These are phyloP conservation scores for Phaffia tasmanica DNA, from an alignment of 768 basidiomycete species.

Conservation along the genomic window DNA sequence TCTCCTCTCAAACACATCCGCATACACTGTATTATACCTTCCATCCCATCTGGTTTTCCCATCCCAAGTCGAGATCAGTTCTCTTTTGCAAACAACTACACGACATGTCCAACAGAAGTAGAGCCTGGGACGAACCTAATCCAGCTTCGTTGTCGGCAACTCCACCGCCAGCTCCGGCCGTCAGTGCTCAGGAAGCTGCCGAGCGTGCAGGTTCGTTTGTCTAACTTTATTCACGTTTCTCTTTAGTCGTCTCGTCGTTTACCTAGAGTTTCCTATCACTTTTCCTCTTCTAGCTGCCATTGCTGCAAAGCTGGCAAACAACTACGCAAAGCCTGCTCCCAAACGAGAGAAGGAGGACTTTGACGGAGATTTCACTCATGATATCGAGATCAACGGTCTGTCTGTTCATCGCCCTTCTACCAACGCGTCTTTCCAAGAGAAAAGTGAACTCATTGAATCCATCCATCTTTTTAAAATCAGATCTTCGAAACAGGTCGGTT, in stretches of 20 bases:
- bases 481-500: slow-evolving; percentile 63
- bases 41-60: too few species aligned
- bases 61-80: too few species aligned
- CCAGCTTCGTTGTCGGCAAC: not conserved
- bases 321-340: slow-evolving; percentile 46
- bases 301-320: slow-evolving; percentile 92
- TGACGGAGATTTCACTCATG: slow-evolving; percentile 70
- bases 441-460: too few species aligned
- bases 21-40: too few species aligned
- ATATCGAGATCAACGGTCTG: slow-evolving; percentile 82
- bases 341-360: slow-evolving; percentile 42
- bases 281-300: slow-evolving; percentile 50
- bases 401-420: too few species aligned
- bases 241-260: not conserved
- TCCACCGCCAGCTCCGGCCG: not conserved
- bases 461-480: too few species aligned
- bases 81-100: too few species aligned
- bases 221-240: not conserved
- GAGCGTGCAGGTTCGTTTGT: slow-evolving; percentile 20
- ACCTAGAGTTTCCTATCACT: not conserved
- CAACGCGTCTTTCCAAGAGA: too few species aligned
- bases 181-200: slow-evolving; percentile 14
- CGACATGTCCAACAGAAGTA: too few species aligned
- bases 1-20: too few species aligned
- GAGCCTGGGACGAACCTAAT: slow-evolving; percentile 9